Conservation (phyloP, 2,329 filamentous ascomycete genomes). For the Xylariales sp. region DNA sequence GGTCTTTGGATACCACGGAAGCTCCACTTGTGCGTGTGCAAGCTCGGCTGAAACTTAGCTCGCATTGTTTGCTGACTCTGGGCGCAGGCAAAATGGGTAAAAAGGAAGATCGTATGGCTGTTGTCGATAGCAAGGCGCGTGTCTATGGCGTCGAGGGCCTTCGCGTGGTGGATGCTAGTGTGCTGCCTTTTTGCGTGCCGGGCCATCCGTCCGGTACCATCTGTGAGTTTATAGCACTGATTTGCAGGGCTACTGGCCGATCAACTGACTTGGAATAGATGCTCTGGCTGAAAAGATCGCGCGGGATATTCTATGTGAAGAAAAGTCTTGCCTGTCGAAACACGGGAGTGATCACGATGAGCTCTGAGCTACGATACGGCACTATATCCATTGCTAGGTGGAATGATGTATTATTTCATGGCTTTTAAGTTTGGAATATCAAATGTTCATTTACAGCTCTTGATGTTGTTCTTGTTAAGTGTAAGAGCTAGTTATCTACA, state of each 20-base stretch:
- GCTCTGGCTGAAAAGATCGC: not conserved
- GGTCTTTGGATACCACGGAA: not conserved
- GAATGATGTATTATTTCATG: too few relatives aligned
- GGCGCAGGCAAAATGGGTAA: not conserved
- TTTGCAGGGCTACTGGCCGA: not conserved
- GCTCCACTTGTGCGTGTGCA: not conserved
- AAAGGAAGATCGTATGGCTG: constrained; percentile 14
- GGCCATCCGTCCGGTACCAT: not conserved
- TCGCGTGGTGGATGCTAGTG: constrained; percentile 51
- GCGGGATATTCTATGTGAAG: too few relatives aligned
- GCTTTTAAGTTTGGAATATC: too few relatives aligned
- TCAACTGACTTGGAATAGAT: not conserved
- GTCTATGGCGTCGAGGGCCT: constrained; percentile 46
- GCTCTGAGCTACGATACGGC: too few relatives aligned
- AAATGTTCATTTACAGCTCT: too few relatives aligned
- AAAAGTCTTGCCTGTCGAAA: too few relatives aligned
- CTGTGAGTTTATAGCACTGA: not conserved
- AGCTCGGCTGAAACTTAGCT: too few relatives aligned
- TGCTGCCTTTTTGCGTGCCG: constrained; percentile 33
- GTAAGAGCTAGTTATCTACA: too few relatives aligned
- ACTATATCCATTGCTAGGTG: too few relatives aligned
- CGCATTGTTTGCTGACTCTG: too few relatives aligned
- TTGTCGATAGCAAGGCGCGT: constrained; percentile 46
- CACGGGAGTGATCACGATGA: not conserved
- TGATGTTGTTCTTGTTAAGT: too few relatives aligned